phyloP scores from a whole-genome alignment of 805 yeast species.

The Kodamaea neixiangensis region DNA sequence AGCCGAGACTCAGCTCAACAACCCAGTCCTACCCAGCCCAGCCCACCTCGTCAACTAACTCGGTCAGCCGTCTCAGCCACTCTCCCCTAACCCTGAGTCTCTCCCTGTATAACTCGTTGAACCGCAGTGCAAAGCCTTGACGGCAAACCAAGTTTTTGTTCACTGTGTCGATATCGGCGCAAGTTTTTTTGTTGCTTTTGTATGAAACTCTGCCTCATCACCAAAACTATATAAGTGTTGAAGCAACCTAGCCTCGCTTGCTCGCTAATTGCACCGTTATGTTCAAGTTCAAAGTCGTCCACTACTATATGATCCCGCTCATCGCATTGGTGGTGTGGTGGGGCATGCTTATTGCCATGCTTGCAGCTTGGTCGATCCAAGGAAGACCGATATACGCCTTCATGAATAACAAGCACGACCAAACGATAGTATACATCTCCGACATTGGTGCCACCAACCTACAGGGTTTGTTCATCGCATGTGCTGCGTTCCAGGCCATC shows the following conservation, averaged over 20 bases:
- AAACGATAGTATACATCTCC: constrained; percentile 69
- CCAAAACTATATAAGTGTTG: neutral
- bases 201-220: neutral
- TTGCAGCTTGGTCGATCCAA: constrained; percentile 75
- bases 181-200: neutral
- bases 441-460: constrained; percentile 87
- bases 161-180: neutral
- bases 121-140: neutral
- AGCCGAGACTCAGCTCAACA: too few species aligned
- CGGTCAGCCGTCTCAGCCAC: too few species aligned
- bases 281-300: constrained; percentile 42
- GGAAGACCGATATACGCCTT: constrained; percentile 73
- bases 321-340: constrained; percentile 75
- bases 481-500: constrained; percentile 76
- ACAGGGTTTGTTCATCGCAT: constrained; percentile 80
- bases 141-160: neutral
- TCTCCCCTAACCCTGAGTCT: too few species aligned
- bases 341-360: constrained; percentile 84
- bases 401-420: constrained; percentile 39
- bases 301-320: constrained; percentile 64
- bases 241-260: neutral
- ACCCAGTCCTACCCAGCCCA: too few species aligned
- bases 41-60: too few species aligned
- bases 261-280: neutral
- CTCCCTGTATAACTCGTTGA: too few species aligned